Evolutionary conservation across 257 asterid genomes (phyloP), one percentile per base, ranked within the genome.

Genomic region (Nicotiana knightiana): DNA sequence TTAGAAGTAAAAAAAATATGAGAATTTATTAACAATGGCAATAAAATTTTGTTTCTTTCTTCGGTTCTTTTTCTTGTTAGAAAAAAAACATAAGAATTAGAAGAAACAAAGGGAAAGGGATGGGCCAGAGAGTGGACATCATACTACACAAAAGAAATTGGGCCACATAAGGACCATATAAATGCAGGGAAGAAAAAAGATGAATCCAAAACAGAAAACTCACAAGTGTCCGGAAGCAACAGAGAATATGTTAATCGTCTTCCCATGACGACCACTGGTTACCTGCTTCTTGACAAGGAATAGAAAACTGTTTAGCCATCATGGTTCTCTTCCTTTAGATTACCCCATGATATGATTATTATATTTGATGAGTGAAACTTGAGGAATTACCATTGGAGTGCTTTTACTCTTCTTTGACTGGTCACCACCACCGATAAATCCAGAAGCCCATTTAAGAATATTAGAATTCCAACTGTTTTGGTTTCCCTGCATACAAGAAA

Each of bases 211-310:
- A 83, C 76, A 62, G 53, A 71, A 64, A 83, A 87, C 99, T 92
- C 90, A 96, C 99, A 96, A 89, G 89, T 96, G 99, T 75, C 98
- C 99, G 61, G 99, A 96, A 81, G 98, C 99, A 82, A 96, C 94
- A 58, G 99, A 96, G 88, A 96, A 96, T 86, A 96, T 94, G 84
- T 96, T 96, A 71, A 96, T 91, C 26, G 85, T 89, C 87, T 92
- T 90, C 85, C 99, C 97, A 83, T 78, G 94, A 71, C 97, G 97
- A 67, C 90, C 94, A 68, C 90, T 86, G 63, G 76, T 85, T 81
- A 86, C 93, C 79, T 87, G 86, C 82, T 88, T 93, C 98, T 94
- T 82, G 76, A 89, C 75, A 82, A 85, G 86, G 83, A 68, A 76
- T 58, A 32, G 71, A 79, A 66, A 84, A 67, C 84, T 86, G 30